Base-by-base conservation (phyloP, 257 asterid genomes). In the Coffea eugenioides region DNA sequence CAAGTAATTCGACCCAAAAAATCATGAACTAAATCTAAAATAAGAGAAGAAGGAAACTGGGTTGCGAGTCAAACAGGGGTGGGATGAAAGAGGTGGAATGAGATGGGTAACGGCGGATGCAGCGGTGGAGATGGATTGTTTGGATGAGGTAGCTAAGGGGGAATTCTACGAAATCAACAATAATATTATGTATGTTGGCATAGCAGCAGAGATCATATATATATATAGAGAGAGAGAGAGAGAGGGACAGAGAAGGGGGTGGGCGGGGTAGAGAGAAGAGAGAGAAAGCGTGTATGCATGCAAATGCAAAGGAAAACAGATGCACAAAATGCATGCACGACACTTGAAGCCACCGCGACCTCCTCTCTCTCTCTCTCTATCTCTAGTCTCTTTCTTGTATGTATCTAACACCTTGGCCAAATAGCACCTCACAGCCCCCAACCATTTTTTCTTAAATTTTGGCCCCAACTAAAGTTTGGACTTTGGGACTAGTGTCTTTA, bases 321-420 rank as follows among this genome's bases (percentile, higher is more conserved):
- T 78, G 86, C 90, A 88, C 89, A 87, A 91, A 90, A 89, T 92
- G 97, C 98, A 94, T 94, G 97, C 98, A 94, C 97, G 96, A 94
- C 94, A 82, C 85, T 86, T 87, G 86, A 89, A 87, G 91, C 82
- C 87, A 84, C 82, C 77, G 87, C 85, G 72, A 86, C 34, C 34
- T 23, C 68, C 27, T n/a, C 36, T 23, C 21, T 3, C 18, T 52
- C 18, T 54, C 21, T 11, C 57, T 79, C 81, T 72, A 36, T 25
- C 25, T 75, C 72, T 82, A 46, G 34, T 31, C 41, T 56, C 51
- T 59, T 46, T 11, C 62, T 7, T 51, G 23, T 39, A 39, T 39
- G 43, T 39, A 39, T 39, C 3, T 39, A 39, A 4, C 43, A 39
- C 43, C 43, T 39, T 39, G 2, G 43, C 43, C 43, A 39, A 39